Base-by-base conservation (phyloP, 306 rosid species). In the Purshia tridentata region DNA sequence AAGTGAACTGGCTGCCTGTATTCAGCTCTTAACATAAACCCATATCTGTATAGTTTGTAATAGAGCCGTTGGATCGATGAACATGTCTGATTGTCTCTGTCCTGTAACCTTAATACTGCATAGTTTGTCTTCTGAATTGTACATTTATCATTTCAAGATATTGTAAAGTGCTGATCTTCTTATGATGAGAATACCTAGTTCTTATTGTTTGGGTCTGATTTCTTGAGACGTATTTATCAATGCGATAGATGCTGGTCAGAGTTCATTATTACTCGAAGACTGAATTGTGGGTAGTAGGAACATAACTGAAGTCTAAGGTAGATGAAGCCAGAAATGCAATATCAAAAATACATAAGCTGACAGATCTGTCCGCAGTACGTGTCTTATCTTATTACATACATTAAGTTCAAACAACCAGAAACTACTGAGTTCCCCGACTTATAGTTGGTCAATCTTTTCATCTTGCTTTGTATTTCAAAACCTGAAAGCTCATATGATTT, bases 1-100 rank as follows among this genome's bases (percentile, higher is more conserved):
- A 14, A 45, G 70, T 18, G 9, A 46, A 62, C 61, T 19, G 73
- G 1, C 16, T 51, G 16, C 60, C 46, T 57, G 67, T 68, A 50
- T 19, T 45, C 15, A 12, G 68, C 50, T 20, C 56, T 72, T 73
- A 65, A 39, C 67, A 71, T 14, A 70, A 64, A 45, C 41, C 37
- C 18, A 0, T 18, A 2, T 64, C 8, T 61, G 39, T 73, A 37
- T 45, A 53, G 13, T 39, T 54, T 54, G 77, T 77, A 54, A 53
- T 8, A 57, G 56, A 1, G 52, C 29, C 41, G 23, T 29, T 48
- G 8, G 60, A 63, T 74, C 6, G 0, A 62, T 22, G 70, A 42
- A 68, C 67, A 15, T 69, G 75, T 20, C 35, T 29, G 35, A 29
- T 29, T 56, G 18, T 41, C n/a, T 22, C 56, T 7, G 8, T 37